Base-by-base conservation (phyloP, 352 stramenopile genomes). In the Aphanomyces stellatus region DNA sequence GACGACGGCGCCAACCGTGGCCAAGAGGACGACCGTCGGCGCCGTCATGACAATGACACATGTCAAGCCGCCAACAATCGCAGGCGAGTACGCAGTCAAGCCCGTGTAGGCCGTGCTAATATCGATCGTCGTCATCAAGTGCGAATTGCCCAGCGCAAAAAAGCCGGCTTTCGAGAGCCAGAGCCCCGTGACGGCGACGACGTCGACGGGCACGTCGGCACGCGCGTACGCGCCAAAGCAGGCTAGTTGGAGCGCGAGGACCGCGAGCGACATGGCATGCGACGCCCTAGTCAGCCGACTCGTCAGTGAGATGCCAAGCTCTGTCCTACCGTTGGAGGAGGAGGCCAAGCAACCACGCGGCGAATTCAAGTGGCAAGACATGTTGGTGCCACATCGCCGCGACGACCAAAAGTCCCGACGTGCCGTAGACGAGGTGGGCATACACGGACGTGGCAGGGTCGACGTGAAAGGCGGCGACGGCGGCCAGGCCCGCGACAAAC, bases 101-200 rank as follows among this genome's bases (percentile, higher is more conserved):
- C 88, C 88, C 59, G 88, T 85, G 51, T 95, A 95, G 5, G 87
- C 89, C 65, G 92, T 85, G 41, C 85, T 94, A 33, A 96, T 91
- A 69, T 96, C 88, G 60, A 96, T 85, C 1, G 88, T 96, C 17
- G 84, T 93, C 51, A 96, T 85, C 60, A 96, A 74, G 56, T 96
- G 88, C 35, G 88, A 95, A 61, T 96, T 96, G 22, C 87, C 88
- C 0, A 95, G 73, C 6, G 88, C 80, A 41, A 93, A 95, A 53
- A 96, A 96, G 15, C 81, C 66, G n/a, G 69, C 66, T 62, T 90
- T 82, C 1, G 80, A 75, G n/a, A 94, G 22, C 63, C 35, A 71
- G 3, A 72, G 46, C 46, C 17, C 30, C 3, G 24, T 24, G 19
- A 72, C 22, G 15, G 53, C 13, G 11, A 69, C 24, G 41, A 22